Evolutionary conservation across 495 filamentous ascomycete genomes (phyloP), one percentile per base, ranked within the genome.

Genomic region (Massariosphaeria phaeospora): DNA sequence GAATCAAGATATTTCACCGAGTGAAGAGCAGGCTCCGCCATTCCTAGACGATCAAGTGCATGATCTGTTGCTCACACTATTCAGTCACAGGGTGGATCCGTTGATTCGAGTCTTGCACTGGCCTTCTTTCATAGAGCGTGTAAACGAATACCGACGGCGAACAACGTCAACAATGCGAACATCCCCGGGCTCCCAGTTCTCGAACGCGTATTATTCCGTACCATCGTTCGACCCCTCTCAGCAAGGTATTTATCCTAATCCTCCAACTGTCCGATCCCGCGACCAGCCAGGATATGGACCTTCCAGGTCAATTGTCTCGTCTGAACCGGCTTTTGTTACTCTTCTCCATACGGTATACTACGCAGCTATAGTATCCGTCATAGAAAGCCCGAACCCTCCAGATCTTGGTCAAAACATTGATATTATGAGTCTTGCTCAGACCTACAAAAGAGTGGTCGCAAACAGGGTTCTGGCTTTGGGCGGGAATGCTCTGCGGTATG

Each of bases 281-380:
- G 20, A 20, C 2, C 38, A 17, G 15, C 18, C 18, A n/a, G n/a
- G n/a, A n/a, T n/a, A n/a, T 10, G 17, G 12, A 33, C 1, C 25
- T 7, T 21, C 18, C 20, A 29, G 18, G 2, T 42, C 34, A 7
- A 0, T 7, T 18, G 12, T 18, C 8, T 20, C 26, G 7, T 31
- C 20, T 10, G 44, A 55, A 17, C 7, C 23, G 0, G 10, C 41
- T 18, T 61, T 61, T 23, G 3, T 27, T 5, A 34, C 48, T 3
- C 42, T 59, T 0, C 36, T 59, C 8, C 54, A 20, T 27, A 21
- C 51, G 2, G 57, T 55, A 11, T 61, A 61, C 42, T 61, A 55
- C 44, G 57, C 57, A 15, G 50, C 51, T n/a, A 13, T 51, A 5
- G 17, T 48, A 17, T 49, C 57, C 5, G 39, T 61, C 11, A 48